Percentiles rank a stretch among this genome's conserved stretches.
These are phyloP conservation scores for Colletotrichum sp. DNA, from an alignment of 2,329 filamentous ascomycete genomes.

Conservation along the genomic window DNA sequence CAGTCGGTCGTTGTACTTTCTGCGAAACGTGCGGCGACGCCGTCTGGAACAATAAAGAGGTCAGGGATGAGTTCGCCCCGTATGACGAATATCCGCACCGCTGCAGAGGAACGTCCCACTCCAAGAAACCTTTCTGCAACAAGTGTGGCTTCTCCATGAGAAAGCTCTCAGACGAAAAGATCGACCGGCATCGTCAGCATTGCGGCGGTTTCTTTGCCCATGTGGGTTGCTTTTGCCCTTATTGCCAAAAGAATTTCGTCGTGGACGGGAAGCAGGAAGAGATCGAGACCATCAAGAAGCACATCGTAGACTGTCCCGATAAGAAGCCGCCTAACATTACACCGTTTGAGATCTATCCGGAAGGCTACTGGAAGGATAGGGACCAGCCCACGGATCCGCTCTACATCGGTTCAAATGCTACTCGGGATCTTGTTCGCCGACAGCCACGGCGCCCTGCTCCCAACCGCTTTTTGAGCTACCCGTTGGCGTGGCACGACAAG, in stretches of 20 bases:
- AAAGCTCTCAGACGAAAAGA: neutral
- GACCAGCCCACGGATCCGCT: constrained; percentile 7
- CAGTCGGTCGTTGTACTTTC: constrained; percentile 14
- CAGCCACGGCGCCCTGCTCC: neutral
- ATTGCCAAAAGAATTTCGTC: constrained; percentile 16
- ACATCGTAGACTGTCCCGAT: neutral
- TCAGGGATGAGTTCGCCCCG: neutral
- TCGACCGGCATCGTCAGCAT: constrained; percentile 17
- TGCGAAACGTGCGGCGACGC: constrained; percentile 22
- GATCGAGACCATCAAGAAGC: neutral
- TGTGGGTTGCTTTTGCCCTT: constrained; percentile 25
- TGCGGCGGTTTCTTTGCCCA: constrained; percentile 22
- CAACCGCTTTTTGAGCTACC: neutral
- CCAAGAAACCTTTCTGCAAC: constrained; percentile 17
- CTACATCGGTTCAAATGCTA: neutral
- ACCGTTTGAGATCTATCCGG: constrained; percentile 19
- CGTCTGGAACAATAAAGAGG: constrained; percentile 12
- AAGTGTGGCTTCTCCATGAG: constrained; percentile 19
- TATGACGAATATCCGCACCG: constrained; percentile 19
- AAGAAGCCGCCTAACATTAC: neutral
- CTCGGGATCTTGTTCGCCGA: neutral
- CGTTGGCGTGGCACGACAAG: constrained; percentile 18
- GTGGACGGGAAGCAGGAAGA: neutral
- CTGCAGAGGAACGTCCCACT: constrained; percentile 11
- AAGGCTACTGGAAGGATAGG: neutral